Evolutionary conservation across 306 rosid species (phyloP).

Genomic region (Benincasa hispida): DNA sequence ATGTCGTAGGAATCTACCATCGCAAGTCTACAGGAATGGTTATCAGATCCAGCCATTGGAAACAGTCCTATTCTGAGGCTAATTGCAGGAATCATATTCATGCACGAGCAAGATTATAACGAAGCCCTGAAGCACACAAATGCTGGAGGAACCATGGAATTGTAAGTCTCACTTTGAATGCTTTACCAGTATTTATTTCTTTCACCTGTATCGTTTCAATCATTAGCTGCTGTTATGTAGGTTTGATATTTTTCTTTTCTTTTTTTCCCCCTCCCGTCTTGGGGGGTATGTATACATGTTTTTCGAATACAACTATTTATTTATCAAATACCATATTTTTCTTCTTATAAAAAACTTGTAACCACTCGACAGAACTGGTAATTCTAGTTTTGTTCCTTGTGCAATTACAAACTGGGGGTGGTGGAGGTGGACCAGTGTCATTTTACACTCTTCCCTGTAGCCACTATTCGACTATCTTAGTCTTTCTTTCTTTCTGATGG

Average conservation of each 20-base stretch:
- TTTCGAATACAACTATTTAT: neutral
- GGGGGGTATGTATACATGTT: neutral
- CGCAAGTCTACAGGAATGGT: slow-evolving; percentile 56
- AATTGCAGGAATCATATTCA: slow-evolving; percentile 69
- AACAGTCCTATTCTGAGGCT: slow-evolving; percentile 57
- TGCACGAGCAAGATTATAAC: slow-evolving; percentile 78
- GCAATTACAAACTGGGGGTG: neutral
- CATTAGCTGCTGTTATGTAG: neutral
- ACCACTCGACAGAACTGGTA: neutral
- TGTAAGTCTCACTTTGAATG: slow-evolving; percentile 32
- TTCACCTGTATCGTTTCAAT: neutral
- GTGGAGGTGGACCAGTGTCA: neutral
- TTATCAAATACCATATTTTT: neutral
- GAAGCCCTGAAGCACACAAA: slow-evolving; percentile 90
- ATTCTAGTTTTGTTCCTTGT: neutral
- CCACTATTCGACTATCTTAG: neutral
- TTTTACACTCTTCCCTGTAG: neutral
- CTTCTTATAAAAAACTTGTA: neutral
- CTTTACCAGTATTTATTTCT: neutral
- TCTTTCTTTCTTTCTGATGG: neutral
- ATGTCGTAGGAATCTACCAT: slow-evolving; percentile 50
- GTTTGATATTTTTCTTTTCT: neutral
- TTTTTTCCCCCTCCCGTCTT: neutral
- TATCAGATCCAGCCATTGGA: slow-evolving; percentile 77
- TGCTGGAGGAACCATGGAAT: slow-evolving; percentile 90